Evolutionary conservation across 139 green algal species (phyloP), one percentile per base, ranked within the genome.

Genomic region (Yamagishiella unicocca): DNA sequence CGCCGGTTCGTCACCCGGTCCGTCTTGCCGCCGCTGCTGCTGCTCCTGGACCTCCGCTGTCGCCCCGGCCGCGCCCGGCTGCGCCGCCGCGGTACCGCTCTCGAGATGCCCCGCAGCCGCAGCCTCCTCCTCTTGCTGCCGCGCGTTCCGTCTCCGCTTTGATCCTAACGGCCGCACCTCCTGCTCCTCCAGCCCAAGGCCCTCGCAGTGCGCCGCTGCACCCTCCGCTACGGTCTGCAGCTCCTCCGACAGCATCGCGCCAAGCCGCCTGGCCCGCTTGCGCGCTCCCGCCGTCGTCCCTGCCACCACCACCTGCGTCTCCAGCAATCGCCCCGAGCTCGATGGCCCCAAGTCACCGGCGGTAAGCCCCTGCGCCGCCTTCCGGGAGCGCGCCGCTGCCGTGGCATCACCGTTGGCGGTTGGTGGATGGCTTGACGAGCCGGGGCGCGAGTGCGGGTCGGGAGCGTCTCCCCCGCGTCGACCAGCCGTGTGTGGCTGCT

Each of bases 11-110:
- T 43, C 29, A 62, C 29, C 62, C 40, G 25, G 29, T 87, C 19
- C n/a, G 53, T 75, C 35, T 19, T 19, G 25, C n/a, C n/a, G 31
- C 46, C 50, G 76, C 83, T 83, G 53, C 45, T 53, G 72, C 62
- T 64, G 72, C 58, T 70, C 50, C 50, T 81, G 24, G n/a, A 1
- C 25, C 6, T 66, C 24, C 50, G n/a, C n/a, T n/a, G n/a, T n/a
- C n/a, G 50, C 50, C 14, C 50, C 50, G 12, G 50, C 50, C 50
- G 50, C 50, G 50, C 50, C 50, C 14, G 14, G 12, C 14, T 58
- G 14, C 50, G 14, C 50, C 12, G 50, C 50, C 17, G 12, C 50
- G 17, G 12, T 12, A 58, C 50, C 50, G 50, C 17, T 58, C 12
- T 17, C 50, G 50, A 58, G n/a, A n/a, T n/a, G n/a, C n/a, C n/a